Percentiles rank a stretch among this genome's conserved stretches.
Conservation (phyloP, 331 rosid species). For the Acacia pycnantha region DNA sequence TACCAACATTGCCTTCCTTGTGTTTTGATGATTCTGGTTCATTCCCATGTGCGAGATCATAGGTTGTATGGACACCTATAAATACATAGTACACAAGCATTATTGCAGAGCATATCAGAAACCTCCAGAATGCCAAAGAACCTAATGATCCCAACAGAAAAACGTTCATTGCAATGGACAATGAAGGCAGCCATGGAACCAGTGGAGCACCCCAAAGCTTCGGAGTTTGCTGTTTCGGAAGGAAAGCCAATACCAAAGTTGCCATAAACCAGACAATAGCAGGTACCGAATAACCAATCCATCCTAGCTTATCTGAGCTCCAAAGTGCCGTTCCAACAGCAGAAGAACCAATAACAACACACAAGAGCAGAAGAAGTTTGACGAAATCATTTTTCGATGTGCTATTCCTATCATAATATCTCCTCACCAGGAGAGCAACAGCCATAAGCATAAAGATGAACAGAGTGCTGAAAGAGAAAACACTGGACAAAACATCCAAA, state of each 20-base stretch:
- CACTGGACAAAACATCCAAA: conserved; percentile 80
- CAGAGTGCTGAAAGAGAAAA: conserved; percentile 79
- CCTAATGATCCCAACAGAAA: conserved; percentile 72
- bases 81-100: conserved; percentile 70
- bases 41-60: conserved; percentile 60
- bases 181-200: conserved; percentile 78
- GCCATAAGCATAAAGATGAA: conserved; percentile 83
- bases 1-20: conserved; percentile 21
- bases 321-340: conserved; percentile 47
- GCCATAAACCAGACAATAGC: conserved; percentile 53
- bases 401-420: conserved; percentile 58
- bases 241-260: conserved; percentile 52
- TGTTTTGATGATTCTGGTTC: conserved; percentile 19
- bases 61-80: conserved; percentile 77
- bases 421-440: conserved; percentile 67
- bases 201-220: conserved; percentile 83
- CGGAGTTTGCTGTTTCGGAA: conserved; percentile 53
- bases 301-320: conserved; percentile 35
- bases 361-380: conserved; percentile 48
- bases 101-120: conserved; percentile 53
- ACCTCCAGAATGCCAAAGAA: conserved; percentile 65
- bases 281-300: conserved; percentile 58
- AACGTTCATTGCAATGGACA: conserved; percentile 67
- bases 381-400: conserved; percentile 37
- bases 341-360: conserved; percentile 49